phyloP scores from a whole-genome alignment of 1,139 yeast genomes.

The Blastobotrys arbuscula region DNA sequence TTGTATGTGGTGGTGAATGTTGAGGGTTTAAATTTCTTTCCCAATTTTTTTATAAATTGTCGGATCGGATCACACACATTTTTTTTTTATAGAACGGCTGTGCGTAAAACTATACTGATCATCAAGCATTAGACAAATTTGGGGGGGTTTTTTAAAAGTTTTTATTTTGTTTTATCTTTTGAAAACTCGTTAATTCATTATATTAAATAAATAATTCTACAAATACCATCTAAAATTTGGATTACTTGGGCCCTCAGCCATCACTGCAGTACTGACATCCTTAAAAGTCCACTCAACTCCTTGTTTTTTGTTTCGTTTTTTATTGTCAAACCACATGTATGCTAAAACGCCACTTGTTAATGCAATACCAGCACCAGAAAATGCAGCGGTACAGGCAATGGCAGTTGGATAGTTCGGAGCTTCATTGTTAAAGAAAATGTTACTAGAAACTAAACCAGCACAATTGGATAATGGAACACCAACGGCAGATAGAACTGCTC shows the following conservation, averaged over 20 bases:
- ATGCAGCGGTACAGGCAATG: conserved; percentile 44
- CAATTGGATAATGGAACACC: conserved; percentile 53
- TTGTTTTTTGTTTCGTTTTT: conserved; percentile 39
- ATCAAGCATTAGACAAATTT: too few species aligned
- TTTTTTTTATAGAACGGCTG: too few species aligned
- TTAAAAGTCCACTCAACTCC: conserved; percentile 40
- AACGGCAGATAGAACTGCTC: conserved; percentile 46
- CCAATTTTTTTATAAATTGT: too few species aligned
- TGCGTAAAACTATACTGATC: too few species aligned
- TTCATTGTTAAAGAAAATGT: conserved; percentile 47
- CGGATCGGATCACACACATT: too few species aligned
- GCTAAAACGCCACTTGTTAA: conserved; percentile 34
- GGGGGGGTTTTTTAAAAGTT: too few species aligned
- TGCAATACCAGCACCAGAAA: conserved; percentile 37
- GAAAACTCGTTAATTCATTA: neutral
- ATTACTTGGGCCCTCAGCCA: conserved; percentile 43
- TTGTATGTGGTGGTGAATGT: neutral
- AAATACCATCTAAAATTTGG: conserved; percentile 42
- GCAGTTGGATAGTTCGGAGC: conserved; percentile 51
- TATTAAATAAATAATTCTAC: neutral
- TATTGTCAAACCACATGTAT: conserved; percentile 37
- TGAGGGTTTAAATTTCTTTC: too few species aligned
- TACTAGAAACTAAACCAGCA: conserved; percentile 53
- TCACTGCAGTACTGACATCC: conserved; percentile 43
- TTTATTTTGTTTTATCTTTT: too few species aligned